phyloP scores from a whole-genome alignment of 768 basidiomycete species.

The Exidia glandulosa region DNA sequence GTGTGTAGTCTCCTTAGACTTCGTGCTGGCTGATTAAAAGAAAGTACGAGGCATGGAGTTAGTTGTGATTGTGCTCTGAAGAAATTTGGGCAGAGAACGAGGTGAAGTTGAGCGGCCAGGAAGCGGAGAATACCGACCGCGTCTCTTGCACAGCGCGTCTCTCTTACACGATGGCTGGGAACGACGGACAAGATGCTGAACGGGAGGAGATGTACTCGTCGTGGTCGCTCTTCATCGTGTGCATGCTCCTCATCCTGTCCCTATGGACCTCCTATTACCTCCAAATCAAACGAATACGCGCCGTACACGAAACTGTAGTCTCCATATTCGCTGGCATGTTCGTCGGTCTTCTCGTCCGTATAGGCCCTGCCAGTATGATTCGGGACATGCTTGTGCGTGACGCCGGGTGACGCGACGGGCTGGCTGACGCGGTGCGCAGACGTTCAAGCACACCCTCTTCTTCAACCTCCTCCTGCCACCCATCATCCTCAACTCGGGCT shows the following conservation, averaged over 20 bases:
- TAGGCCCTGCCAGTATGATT: constrained; percentile 89
- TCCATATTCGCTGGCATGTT: constrained; percentile 94
- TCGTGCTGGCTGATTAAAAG: too few species aligned
- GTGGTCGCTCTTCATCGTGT: constrained; percentile 89
- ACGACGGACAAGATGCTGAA: constrained; percentile 17
- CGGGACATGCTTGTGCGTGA: constrained; percentile 89
- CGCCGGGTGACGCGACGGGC: background rate
- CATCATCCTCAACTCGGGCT: constrained; percentile 96
- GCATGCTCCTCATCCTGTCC: constrained; percentile 84
- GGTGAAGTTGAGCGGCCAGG: too few species aligned
- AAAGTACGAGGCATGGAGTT: too few species aligned
- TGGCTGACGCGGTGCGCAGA: constrained; percentile 34
- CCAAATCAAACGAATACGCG: constrained; percentile 91
- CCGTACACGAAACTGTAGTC: constrained; percentile 91
- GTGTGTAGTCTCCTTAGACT: too few species aligned
- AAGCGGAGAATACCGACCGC: too few species aligned
- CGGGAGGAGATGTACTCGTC: constrained; percentile 88
- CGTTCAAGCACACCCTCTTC: constrained; percentile 93
- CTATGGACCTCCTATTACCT: constrained; percentile 96
- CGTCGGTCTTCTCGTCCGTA: constrained; percentile 81
- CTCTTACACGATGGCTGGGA: background rate
- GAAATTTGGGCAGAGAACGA: too few species aligned
- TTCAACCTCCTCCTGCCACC: constrained; percentile 97
- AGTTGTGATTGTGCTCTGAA: too few species aligned
- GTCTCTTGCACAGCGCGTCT: too few species aligned